Evolutionary conservation across 1,139 yeast genomes (phyloP), one percentile per base, ranked within the genome.

Genomic region (Taphrina communis): DNA sequence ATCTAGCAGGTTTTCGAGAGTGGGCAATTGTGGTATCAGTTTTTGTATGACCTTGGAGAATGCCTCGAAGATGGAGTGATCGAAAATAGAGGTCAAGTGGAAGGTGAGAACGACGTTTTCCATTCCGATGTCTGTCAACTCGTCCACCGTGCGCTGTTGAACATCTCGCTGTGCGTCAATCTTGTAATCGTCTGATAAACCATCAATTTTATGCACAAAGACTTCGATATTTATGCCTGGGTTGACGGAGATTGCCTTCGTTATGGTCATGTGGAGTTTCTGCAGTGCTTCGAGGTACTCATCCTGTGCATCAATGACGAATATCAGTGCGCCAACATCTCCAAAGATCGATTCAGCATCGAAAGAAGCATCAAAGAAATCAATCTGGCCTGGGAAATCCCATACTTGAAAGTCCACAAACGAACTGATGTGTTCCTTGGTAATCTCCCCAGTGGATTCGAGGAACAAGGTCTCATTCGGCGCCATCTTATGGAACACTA

Each of bases 131-230:
- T 93, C 99, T 70, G 89, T 82, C 65, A 94, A 81, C 76, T 93
- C 98, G 77, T 94, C 99, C 11, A 96, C 96, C 0, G 95, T 91
- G 72, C 98, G 82, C 78, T 93, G 97, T 91, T 92, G 92, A 66
- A 94, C 94, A 77, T 94, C 99, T 75, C 98, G 83, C 77, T 93
- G 97, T 14, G 97, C 95, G 78, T 94, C 99, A 5, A 70, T 70
- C 58, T 69, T 83, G 77, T 91, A 94, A 77, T 94, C 99, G 76
- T 94, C 99, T 68, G 93, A 87, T 61, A 94, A 82, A 0, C 98
- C 98, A 77, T 94, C 99, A 65, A 94, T 93, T 78, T 94, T 94
- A 78, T 94, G 99, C 66, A 94, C 92, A 70, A 94, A 83, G 2
- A 94, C 97, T 77, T 94, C 99, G 68, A 94, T 88, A 76, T 92